Evolutionary conservation across 495 filamentous ascomycete genomes (phyloP), one percentile per base, ranked within the genome.

Genomic region (Penicillium waksmanii): DNA sequence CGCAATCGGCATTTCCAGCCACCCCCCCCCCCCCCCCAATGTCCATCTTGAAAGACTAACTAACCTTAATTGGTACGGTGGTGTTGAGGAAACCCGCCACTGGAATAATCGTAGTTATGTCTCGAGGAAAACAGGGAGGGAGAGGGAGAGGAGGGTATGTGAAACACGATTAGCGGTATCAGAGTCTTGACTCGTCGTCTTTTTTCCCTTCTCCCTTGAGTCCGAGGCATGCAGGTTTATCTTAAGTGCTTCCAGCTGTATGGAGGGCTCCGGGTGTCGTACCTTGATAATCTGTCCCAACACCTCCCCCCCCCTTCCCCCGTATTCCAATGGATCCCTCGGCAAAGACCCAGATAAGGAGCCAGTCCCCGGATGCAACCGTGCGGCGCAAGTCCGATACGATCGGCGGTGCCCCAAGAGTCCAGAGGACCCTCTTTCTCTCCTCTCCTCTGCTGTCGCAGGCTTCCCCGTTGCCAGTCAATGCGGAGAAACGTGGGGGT

Each of bases 401-500:
- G 62, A 64, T 64, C 62, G 27, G 34, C 57, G 42, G 15, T 44
- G 31, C 61, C 44, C 13, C 48, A 48, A 17, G 42, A 19, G n/a
- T 18, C 52, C 42, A 55, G 36, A 38, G 36, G 36, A 38, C 36
- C 36, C 36, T 38, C 33, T 57, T 31, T 2, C 27, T 31, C 27
- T 31, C 27, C 27, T 31, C 27, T 31, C 6, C 27, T 31, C 27
- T 31, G 27, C 27, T 31, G 27, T 31, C 27, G 27, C 27, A 1
- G 27, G 5, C 27, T 31, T 31, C 56, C 18, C 53, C 48, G 27
- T 44, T 43, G 55, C 36, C 17, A 17, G 49, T 18, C 34, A 33
- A 57, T 69, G 66, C 64, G 64, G 66, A 69, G 66, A 69, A 66
- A 46, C 63, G 64, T 64, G 64, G 64, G 64, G 66, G 61, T 62